Percentiles rank a stretch among this genome's conserved stretches.
phyloP scores from a whole-genome alignment of 2,329 filamentous ascomycete species.

The Diplocarpon mali region DNA sequence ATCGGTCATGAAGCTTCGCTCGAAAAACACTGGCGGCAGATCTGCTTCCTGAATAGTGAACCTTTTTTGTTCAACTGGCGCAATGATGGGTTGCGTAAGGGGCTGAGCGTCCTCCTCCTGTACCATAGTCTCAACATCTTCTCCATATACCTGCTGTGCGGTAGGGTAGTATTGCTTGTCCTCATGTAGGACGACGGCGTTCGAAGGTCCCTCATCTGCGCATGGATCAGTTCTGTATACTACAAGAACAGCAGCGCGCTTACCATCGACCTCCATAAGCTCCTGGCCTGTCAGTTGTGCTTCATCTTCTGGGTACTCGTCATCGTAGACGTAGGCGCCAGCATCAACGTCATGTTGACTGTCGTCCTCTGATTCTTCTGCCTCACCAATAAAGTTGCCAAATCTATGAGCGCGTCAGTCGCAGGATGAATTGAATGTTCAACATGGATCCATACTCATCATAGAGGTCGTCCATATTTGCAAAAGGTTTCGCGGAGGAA shows the following conservation, averaged over 20 bases:
- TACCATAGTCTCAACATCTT: conserved; percentile 88
- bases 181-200: conserved; percentile 95
- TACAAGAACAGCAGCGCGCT: conserved; percentile 14
- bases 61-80: conserved; percentile 87
- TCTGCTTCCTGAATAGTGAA: conserved; percentile 90
- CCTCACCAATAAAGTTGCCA: conserved; percentile 96
- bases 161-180: conserved; percentile 99
- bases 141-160: conserved; percentile 90
- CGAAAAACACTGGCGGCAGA: conserved; percentile 78
- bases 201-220: conserved; percentile 72
- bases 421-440: conserved; percentile 2
- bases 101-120: conserved; percentile 96
- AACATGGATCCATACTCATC: conserved; percentile 57
- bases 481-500: conserved; percentile 2
- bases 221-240: conserved; percentile 20
- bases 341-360: conserved; percentile 66
- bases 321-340: conserved; percentile 71
- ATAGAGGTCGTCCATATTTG: conserved; percentile 83
- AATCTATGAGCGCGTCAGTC: conserved; percentile 48
- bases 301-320: conserved; percentile 54
- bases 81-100: conserved; percentile 84
- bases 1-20: conserved; percentile 86
- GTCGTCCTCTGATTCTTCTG: conserved; percentile 77
- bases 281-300: conserved; percentile 61
- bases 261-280: conserved; percentile 87